Base-by-base conservation (phyloP, 306 rosid genomes). In the Begonia fuchsioides region DNA sequence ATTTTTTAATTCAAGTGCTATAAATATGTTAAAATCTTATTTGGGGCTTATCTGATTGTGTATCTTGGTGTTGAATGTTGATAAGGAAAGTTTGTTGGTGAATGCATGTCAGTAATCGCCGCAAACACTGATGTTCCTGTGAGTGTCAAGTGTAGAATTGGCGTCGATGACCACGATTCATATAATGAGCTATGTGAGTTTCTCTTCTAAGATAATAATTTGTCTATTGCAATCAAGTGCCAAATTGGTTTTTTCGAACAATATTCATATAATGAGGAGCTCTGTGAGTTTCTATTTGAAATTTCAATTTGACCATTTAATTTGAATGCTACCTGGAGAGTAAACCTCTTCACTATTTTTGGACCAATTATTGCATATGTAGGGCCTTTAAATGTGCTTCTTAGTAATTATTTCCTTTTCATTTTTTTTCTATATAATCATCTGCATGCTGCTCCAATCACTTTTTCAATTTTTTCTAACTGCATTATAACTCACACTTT, bases 161-260 rank as follows among this genome's bases (percentile, higher is more conserved):
- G 95, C 2, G 88, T 86, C 53, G 93, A 86, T 59, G 70, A 76
- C 65, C 82, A 78, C n/a, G 95, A 86, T 65, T 86, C 95, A 8
- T 86, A 86, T 72, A 86, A 76, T 60, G 95, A 86, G 76, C 82
- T 86, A 58, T 86, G 95, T 86, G 81, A 73, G 82, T 49, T 61
- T 49, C 59, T 53, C 66, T 60, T 52, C 38, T 56, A 39, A 10
- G 32, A 38, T 62, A 50, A 59, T 54, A 26, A 26, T 3, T 57
- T 50, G 43, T 45, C 18, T 56, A 43, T 32, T 5, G 35, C 35
- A 26, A 26, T 26, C 8, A 26, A 26, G 35, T 26, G 35, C 35
- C 35, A 3, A 26, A 26, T 26, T 26, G 35, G 35, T 26, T 6
- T 26, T 26, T 6, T 26, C 35, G 35, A 26, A 26, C 35, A 26